Percentiles rank a stretch among this genome's conserved stretches.
These are phyloP conservation scores for Daldinia decipiens DNA, from an alignment of 495 filamentous ascomycete genomes.

Conservation along the genomic window DNA sequence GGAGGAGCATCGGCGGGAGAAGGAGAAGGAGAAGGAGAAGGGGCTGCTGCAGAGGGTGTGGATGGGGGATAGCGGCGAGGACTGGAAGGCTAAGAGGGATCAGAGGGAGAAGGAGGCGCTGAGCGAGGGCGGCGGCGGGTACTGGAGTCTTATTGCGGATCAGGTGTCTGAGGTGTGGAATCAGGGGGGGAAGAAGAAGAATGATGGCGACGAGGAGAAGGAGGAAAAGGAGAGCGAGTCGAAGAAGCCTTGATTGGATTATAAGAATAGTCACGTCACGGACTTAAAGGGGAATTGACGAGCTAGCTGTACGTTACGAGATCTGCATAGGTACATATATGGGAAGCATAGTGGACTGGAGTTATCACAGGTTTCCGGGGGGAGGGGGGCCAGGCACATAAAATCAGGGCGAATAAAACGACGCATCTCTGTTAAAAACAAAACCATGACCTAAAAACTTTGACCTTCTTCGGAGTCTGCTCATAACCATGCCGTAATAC, in stretches of 20 bases:
- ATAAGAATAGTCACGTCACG: not conserved
- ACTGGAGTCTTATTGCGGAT: slow-evolving; percentile 82
- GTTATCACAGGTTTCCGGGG: slow-evolving; percentile 15
- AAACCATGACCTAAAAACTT: not conserved
- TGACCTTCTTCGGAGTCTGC: not conserved
- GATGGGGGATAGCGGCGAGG: slow-evolving; percentile 70
- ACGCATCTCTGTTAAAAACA: slow-evolving; percentile 22
- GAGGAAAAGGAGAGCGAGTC: slow-evolving; percentile 46
- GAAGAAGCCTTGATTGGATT: slow-evolving; percentile 35
- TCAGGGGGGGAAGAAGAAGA: slow-evolving; percentile 54
- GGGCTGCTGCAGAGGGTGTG: slow-evolving; percentile 65
- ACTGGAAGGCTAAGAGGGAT: slow-evolving; percentile 78
- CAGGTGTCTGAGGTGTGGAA: slow-evolving; percentile 86
- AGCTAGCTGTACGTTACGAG: slow-evolving; percentile 6
- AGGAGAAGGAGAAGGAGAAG: slow-evolving; percentile 48
- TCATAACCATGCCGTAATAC: not conserved
- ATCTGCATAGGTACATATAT: slow-evolving; percentile 22
- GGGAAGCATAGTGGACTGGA: slow-evolving; percentile 15
- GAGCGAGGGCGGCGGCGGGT: slow-evolving; percentile 77
- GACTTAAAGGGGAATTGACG: not conserved
- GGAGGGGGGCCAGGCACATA: not conserved
- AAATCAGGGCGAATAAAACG: slow-evolving; percentile 7
- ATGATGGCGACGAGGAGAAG: slow-evolving; percentile 40
- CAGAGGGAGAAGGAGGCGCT: slow-evolving; percentile 76
- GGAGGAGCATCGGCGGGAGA: slow-evolving; percentile 37